Percentiles rank a stretch among this genome's conserved stretches.
Evolutionary conservation across 768 basidiomycete genomes (phyloP).

Genomic region (Lentinula raphanica): DNA sequence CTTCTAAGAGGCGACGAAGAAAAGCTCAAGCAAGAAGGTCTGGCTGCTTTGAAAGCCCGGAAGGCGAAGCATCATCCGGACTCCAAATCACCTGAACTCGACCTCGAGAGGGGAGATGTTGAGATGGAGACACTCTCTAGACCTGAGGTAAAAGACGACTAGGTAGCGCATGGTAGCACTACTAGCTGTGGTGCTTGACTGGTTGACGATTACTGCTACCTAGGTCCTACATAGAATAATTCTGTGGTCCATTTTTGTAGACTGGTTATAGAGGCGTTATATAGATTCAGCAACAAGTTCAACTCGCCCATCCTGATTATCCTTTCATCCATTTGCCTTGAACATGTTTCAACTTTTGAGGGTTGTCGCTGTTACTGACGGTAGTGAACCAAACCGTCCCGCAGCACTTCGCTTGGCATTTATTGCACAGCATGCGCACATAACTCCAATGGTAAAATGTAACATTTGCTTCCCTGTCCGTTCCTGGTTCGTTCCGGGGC

Average conservation of each 20-base stretch:
- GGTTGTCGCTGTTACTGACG: too few relatives aligned
- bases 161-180: neutral
- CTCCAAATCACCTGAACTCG: neutral
- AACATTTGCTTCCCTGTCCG: neutral
- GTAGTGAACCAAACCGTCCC: too few relatives aligned
- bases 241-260: too few relatives aligned
- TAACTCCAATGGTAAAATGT: neutral
- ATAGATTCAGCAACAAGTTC: too few relatives aligned
- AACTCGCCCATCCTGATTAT: too few relatives aligned
- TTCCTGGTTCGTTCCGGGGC: neutral
- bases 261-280: too few relatives aligned
- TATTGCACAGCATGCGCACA: neutral
- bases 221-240: too few relatives aligned
- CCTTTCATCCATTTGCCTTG: too few relatives aligned
- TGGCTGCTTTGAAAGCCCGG: neutral
- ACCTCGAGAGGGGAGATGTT: neutral
- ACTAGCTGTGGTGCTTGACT: too few relatives aligned
- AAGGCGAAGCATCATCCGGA: neutral
- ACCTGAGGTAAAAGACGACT: neutral
- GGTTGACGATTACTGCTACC: too few relatives aligned
- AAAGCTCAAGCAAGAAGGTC: constrained; percentile 35
- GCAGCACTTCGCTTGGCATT: neutral
- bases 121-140: neutral
- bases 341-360: too few relatives aligned
- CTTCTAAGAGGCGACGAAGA: constrained; percentile 55